Evolutionary conservation across 2,329 filamentous ascomycete species (phyloP).

Genomic region (Massarina eburnea): DNA sequence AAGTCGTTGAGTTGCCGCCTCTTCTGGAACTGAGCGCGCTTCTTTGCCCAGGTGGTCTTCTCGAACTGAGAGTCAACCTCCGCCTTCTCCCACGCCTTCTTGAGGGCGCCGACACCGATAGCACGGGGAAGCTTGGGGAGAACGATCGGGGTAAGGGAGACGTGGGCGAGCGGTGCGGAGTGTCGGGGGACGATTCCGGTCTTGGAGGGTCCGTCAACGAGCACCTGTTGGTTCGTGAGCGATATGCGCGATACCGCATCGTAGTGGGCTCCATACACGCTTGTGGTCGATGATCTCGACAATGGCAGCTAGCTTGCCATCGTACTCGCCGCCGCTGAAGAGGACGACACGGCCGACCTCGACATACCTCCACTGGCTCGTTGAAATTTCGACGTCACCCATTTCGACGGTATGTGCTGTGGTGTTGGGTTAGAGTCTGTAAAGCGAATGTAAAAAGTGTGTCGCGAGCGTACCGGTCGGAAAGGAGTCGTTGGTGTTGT

Average conservation of each 20-base stretch:
- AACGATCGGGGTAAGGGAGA: conserved; percentile 86
- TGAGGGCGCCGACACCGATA: conserved; percentile 78
- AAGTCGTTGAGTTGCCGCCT: conserved; percentile 95
- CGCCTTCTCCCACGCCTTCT: conserved; percentile 86
- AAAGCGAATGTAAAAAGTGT: conserved; percentile 20
- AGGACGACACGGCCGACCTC: conserved; percentile 98
- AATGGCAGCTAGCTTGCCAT: conserved; percentile 86
- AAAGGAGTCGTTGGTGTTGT: conserved; percentile 39
- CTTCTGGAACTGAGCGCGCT: conserved; percentile 80
- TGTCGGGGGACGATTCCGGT: conserved; percentile 83
- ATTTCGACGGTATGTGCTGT: conserved; percentile 46
- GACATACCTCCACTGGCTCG: conserved; percentile 76
- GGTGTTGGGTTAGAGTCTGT: conserved; percentile 26
- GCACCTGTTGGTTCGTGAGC: conserved; percentile 65
- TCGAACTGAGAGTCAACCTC: conserved; percentile 94
- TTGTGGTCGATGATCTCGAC: conserved; percentile 99
- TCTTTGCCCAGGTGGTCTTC: conserved; percentile 92
- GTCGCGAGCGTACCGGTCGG: conserved; percentile 42
- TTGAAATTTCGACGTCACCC: conserved; percentile 52
- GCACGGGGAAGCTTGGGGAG: conserved; percentile 84
- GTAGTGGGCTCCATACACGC: conserved; percentile 73
- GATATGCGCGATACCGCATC: conserved; percentile 16
- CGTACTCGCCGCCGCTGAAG: conserved; percentile 79
- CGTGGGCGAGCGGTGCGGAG: conserved; percentile 75
- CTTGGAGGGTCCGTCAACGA: conserved; percentile 91